phyloP scores from a whole-genome alignment of 768 basidiomycete genomes.

The Amanita rimosa region DNA sequence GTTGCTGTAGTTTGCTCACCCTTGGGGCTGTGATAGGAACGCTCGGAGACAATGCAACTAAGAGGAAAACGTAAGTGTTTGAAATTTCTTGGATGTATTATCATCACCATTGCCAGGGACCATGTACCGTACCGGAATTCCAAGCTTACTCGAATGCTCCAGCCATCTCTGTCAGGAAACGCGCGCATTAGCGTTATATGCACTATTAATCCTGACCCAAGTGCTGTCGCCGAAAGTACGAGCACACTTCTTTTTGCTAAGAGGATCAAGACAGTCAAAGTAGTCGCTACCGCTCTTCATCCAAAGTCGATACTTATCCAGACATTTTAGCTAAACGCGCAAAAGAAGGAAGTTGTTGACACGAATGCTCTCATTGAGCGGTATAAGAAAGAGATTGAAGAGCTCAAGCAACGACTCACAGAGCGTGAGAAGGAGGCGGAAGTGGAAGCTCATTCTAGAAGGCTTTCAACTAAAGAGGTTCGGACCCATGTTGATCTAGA shows the following conservation, averaged over 20 bases:
- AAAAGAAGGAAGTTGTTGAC: conserved; percentile 90
- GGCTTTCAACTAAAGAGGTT: conserved; percentile 42
- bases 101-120: conserved; percentile 32
- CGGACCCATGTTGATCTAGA: conserved; percentile 4
- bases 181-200: conserved; percentile 95
- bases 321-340: conserved; percentile 52
- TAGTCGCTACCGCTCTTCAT: conserved; percentile 17
- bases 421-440: conserved; percentile 61
- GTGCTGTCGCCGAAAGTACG: conserved; percentile 73
- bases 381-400: conserved; percentile 91
- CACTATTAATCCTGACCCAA: conserved; percentile 80
- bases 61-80: conserved; percentile 48
- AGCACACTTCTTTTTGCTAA: conserved; percentile 89
- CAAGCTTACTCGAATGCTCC: conserved; percentile 88
- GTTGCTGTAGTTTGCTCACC: conserved; percentile 59
- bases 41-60: conserved; percentile 77
- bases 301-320: not conserved
- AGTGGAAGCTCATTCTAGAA: conserved; percentile 23
- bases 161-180: conserved; percentile 91
- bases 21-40: conserved; percentile 90
- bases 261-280: conserved; percentile 82
- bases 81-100: not conserved
- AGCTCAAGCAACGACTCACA: conserved; percentile 61
- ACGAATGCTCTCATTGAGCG: conserved; percentile 90
- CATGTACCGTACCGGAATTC: conserved; percentile 95